Percentiles rank a stretch among this genome's conserved stretches.
Conservation (phyloP, 345 rosid genomes). For the Eucalyptus globulus region DNA sequence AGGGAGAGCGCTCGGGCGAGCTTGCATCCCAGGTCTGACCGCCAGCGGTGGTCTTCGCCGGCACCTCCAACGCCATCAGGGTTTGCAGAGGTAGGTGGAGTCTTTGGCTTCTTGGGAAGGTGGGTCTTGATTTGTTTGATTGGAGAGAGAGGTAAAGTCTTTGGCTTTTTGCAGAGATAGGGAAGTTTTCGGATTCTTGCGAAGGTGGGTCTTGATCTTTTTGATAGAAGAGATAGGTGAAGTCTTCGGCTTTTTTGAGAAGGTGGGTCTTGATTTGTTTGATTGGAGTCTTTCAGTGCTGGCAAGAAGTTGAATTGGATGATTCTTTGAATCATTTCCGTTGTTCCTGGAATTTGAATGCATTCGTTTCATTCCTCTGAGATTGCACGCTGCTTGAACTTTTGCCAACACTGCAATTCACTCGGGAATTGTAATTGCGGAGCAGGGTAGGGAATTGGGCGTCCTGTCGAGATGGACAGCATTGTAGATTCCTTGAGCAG, state of each 20-base stretch:
- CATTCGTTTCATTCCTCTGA: background rate
- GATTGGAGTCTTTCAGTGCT: background rate
- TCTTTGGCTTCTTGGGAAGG: background rate
- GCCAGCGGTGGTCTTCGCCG: background rate
- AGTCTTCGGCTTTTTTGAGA: background rate
- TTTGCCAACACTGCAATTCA: background rate
- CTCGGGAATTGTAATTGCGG: background rate
- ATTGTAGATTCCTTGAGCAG: slow-evolving; percentile 58
- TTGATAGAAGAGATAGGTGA: background rate
- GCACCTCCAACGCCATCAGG: background rate
- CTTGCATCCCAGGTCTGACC: background rate
- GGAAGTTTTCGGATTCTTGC: background rate
- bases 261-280: background rate
- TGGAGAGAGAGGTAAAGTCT: background rate
- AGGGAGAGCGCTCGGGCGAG: background rate
- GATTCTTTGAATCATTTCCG: background rate
- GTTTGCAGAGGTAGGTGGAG: background rate
- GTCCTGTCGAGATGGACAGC: slow-evolving; percentile 28
- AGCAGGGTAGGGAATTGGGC: background rate
- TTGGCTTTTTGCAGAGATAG: background rate
- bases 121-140: background rate
- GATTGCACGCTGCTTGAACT: background rate
- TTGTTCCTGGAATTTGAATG: background rate
- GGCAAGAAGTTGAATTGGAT: background rate
- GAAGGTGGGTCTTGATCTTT: background rate